These are phyloP conservation scores for Colletotrichum karsti DNA, from an alignment of 2,329 filamentous ascomycete species.

Conservation along the genomic window DNA sequence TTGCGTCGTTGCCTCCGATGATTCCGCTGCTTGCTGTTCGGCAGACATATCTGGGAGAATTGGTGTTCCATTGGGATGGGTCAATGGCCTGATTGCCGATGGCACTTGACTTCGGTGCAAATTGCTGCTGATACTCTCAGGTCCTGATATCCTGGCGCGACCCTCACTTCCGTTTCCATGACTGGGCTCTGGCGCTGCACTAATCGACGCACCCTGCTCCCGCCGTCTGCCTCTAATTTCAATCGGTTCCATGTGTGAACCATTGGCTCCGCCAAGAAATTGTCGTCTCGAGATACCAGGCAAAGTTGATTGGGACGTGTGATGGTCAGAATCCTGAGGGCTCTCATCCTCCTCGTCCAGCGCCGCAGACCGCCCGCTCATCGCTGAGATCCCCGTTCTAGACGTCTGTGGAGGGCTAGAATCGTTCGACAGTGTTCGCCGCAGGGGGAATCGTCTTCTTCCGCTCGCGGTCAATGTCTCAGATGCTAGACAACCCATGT, in stretches of 20 bases:
- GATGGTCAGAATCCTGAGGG: no score
- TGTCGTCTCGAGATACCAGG: no score
- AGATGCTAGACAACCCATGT: background rate
- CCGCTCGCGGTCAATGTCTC: constrained; percentile 21
- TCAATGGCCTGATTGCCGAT: constrained; percentile 39
- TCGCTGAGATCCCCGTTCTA: background rate
- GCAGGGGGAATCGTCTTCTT: background rate
- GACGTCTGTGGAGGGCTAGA: background rate
- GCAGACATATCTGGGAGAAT: constrained; percentile 47
- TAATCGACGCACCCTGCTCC: no score
- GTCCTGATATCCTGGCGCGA: background rate
- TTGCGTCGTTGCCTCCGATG: constrained; percentile 44
- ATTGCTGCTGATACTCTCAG: background rate
- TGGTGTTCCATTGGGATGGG: constrained; percentile 45
- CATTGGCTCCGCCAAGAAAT: no score
- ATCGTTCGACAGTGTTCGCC: background rate
- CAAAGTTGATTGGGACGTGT: no score
- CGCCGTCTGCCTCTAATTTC: no score
- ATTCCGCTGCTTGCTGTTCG: constrained; percentile 44
- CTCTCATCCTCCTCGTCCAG: background rate
- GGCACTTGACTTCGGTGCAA: background rate
- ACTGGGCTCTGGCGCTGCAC: no score
- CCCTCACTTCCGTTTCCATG: no score
- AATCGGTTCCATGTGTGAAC: no score
- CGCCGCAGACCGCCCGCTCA: background rate